Base-by-base conservation (phyloP, 164 flowering plant species). In the Magnolia officinalis region DNA sequence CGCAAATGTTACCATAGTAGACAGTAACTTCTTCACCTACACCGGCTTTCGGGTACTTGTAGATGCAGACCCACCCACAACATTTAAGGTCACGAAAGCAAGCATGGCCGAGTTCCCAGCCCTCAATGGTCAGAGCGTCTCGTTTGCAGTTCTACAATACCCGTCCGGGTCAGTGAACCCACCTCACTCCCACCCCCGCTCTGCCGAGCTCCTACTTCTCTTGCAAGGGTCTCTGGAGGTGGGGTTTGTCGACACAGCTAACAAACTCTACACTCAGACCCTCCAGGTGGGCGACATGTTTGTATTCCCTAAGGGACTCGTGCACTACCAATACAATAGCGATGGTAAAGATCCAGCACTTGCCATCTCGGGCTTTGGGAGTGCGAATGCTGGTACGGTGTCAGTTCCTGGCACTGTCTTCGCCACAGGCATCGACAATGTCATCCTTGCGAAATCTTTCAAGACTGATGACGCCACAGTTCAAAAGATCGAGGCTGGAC, bases 121-220 rank as follows among this genome's bases (percentile, higher is more conserved):
- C 11, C 55, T 31, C n/a, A 19, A 70, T 14, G 72, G 72, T 14
- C 72, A 70, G 37, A 70, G 72, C 11, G 72, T 70, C 51, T 70
- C 72, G 13, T 70, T 1, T 70, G 29, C 37, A 24, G 4, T 65
- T 21, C 68, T 65, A 21, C 68, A 24, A 20, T 65, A 65, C 68
- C 68, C 68, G 14, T 14, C 68, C 0, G 29, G 68, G 21, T 65
- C 68, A 1, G 29, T 65, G 31, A 65, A 65, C 68, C 84, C 86
- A 0, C 82, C 80, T 20, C 84, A 85, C 75, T 75, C 80, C 21
- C 88, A 85, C 52, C 85, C 88, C 1, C 78, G 86, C 8, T 70
- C 87, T 0, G 76, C 88, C 1, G 86, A 84, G 81, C 85, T 83
- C 63, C 74, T 83, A 18, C 63, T 83, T 21, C 50, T 78, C 11